Evolutionary conservation across 169 alveolate species (phyloP), one percentile per base, ranked within the genome.

Genomic region (Plasmodium blacklocki): DNA sequence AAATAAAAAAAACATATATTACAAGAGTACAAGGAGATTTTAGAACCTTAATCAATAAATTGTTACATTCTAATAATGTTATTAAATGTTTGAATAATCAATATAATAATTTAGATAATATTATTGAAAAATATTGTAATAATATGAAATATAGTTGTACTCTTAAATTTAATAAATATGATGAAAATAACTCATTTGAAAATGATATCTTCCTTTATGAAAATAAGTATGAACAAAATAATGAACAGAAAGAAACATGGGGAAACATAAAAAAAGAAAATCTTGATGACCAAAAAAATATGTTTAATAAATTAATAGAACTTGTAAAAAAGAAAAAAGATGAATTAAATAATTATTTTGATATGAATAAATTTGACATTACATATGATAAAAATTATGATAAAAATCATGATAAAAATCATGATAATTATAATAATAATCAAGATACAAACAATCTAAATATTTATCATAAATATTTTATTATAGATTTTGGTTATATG

Each of bases 1-100:
- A 72, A 60, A 66, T 94, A 12, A 88, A 74, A 18, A 94, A 94
- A 80, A 88, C 93, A 3, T 94, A 94, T 56, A 64, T 94, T 1
- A 93, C 96, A 21, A 73, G 96, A 39, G 96, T 94, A 2, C 88
- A 73, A 9, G 96, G 96, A n/a, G 94, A 94, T 32, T 94, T 94
- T 64, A 60, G 93, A 60, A 14, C 9, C 12, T 68, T 92, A 7
- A 58, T 91, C 39, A 68, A 49, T 39, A 88, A 63, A 7, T 32
- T 68, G 14, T 21, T 47, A 49, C 19, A 86, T 11, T 66, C 67
- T 18, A 64, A 75, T 21, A 68, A 83, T 39, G 2, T 32, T 5
- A 32, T 32, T 0, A 32, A 32, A 32, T 2, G 45, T 0, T 5
- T 32, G 5, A 32, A 32, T 2, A 5, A 4, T 32, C 9, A 32